phyloP scores from a whole-genome alignment of 139 green algal species.

The Haematococcus sp. region DNA sequence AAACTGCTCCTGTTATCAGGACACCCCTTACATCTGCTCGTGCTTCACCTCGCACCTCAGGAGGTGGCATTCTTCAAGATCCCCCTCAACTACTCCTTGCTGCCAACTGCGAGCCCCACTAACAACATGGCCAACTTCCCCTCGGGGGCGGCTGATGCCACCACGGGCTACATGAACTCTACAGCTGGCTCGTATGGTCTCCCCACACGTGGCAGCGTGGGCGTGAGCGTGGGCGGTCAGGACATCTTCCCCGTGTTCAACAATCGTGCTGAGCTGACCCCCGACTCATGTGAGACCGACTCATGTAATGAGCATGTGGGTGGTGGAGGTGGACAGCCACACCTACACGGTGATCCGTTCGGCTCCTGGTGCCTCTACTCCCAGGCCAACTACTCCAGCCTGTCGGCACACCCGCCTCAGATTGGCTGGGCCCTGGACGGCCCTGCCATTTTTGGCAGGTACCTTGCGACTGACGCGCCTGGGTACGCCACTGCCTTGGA shows the following conservation, averaged over 20 bases:
- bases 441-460: background rate
- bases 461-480: background rate
- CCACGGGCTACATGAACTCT: background rate
- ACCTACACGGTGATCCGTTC: slow-evolving; percentile 8
- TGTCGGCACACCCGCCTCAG: background rate
- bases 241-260: background rate
- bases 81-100: slow-evolving; percentile 5
- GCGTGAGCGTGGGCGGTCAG: background rate
- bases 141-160: background rate
- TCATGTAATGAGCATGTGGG: slow-evolving; percentile 13
- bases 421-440: slow-evolving; percentile 10
- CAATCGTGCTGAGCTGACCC: background rate
- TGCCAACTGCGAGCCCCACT: background rate
- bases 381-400: background rate
- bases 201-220: background rate
- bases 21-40: too few species aligned
- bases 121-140: slow-evolving; percentile 6
- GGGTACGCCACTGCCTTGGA: background rate
- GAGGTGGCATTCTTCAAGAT: slow-evolving; percentile 1
- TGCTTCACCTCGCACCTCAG: too few species aligned
- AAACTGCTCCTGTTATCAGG: too few species aligned
- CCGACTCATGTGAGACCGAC: background rate
- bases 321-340: background rate
- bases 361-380: slow-evolving; percentile 11
- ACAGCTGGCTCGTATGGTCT: background rate